Evolutionary conservation across 768 basidiomycete species (phyloP).

Genomic region (Pleurotus salmoneostramineus): DNA sequence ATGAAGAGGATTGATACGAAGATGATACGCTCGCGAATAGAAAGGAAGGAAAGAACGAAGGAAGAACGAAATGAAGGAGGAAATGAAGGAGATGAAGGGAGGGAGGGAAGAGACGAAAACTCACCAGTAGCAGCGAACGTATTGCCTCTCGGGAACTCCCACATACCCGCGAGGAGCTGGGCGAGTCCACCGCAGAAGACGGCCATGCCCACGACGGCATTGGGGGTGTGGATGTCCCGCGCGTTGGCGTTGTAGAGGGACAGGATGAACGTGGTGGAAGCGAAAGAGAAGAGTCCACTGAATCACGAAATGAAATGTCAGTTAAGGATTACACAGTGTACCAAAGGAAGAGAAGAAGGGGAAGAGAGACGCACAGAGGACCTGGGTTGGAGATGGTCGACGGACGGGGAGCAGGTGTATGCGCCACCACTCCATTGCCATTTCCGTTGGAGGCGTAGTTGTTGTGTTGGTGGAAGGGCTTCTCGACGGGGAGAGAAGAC

Average conservation of each 20-base stretch:
- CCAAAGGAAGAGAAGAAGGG: background rate
- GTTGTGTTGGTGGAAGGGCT: background rate
- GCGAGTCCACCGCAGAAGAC: conserved; percentile 58
- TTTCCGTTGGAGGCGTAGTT: background rate
- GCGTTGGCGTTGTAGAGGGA: conserved; percentile 68
- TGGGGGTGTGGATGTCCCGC: conserved; percentile 51
- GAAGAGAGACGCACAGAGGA: conserved; percentile 36
- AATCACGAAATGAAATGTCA: conserved; percentile 5
- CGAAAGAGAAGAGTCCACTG: conserved; percentile 81
- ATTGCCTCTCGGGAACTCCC: conserved; percentile 64
- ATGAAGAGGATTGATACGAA: no score
- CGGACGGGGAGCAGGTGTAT: conserved; percentile 18
- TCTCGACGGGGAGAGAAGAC: background rate
- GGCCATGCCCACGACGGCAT: conserved; percentile 57
- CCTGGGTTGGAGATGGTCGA: conserved; percentile 56
- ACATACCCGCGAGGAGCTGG: conserved; percentile 81
- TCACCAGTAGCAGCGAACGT: conserved; percentile 63
- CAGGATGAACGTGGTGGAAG: conserved; percentile 77
- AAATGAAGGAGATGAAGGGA: background rate
- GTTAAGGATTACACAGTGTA: background rate
- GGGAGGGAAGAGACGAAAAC: conserved; percentile 14
- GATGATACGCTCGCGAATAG: no score
- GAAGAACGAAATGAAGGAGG: background rate
- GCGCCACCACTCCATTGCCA: conserved; percentile 9
- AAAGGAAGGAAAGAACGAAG: no score